These are phyloP conservation scores for Trichoderma sp. DNA, from an alignment of 2,329 filamentous ascomycete genomes.

Conservation along the genomic window DNA sequence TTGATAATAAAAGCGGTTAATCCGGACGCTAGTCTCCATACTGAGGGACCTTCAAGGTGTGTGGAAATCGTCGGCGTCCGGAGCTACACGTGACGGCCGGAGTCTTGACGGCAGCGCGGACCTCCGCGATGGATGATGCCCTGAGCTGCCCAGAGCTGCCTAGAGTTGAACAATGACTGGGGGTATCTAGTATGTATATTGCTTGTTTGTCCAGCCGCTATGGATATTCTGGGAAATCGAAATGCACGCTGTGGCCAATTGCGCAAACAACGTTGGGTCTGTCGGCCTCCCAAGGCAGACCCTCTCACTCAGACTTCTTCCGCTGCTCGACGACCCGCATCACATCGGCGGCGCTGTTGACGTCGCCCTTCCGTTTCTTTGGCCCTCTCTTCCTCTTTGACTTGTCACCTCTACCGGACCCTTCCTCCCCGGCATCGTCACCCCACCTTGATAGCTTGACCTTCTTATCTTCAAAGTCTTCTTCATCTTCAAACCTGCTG, in stretches of 20 bases:
- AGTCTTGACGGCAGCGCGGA: neutral
- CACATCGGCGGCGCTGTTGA: constrained; percentile 76
- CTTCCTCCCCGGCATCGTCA: constrained; percentile 45
- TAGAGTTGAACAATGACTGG: neutral
- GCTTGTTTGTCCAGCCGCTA: neutral
- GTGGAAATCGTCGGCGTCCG: neutral
- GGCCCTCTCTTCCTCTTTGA: constrained; percentile 65
- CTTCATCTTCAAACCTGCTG: constrained; percentile 82
- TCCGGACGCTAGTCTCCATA: neutral
- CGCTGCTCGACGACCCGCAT: constrained; percentile 69
- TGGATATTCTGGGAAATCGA: neutral
- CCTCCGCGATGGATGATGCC: constrained; percentile 7
- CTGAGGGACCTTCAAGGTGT: neutral
- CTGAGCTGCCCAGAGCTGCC: neutral
- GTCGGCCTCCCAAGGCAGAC: neutral
- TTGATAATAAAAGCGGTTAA: constrained; percentile 2
- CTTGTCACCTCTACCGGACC: constrained; percentile 43
- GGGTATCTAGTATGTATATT: constrained; percentile 8
- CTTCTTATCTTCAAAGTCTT: constrained; percentile 68
- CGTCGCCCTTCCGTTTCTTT: constrained; percentile 76
- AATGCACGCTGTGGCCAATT: neutral
- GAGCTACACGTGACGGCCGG: neutral
- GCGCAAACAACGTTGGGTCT: neutral
- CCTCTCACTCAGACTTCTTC: constrained; percentile 32
- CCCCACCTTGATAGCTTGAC: constrained; percentile 68